A percentile compares a stretch with the other conserved stretches of the same genome.
Conservation (phyloP, 495 filamentous ascomycete species). For the Hyaloscypha variabilis region DNA sequence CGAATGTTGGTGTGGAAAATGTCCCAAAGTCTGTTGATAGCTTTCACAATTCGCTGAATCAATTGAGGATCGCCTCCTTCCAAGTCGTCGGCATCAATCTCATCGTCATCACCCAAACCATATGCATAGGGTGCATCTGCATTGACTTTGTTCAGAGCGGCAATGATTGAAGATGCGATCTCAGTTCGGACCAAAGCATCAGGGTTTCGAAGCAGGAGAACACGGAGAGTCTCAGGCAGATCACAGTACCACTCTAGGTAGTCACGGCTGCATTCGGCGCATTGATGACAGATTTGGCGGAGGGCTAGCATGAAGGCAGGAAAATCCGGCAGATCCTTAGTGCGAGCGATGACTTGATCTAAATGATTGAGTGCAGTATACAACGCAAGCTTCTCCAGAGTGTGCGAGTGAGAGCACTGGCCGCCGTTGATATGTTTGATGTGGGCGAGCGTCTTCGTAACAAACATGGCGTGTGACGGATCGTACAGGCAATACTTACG, state of each 20-base stretch:
- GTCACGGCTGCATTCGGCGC: conserved; percentile 56
- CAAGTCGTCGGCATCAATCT: conserved; percentile 30
- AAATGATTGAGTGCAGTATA: conserved; percentile 73
- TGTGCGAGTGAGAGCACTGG: conserved; percentile 50
- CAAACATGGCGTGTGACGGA: conserved; percentile 68
- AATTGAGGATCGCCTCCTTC: conserved; percentile 37
- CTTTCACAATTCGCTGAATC: conserved; percentile 57
- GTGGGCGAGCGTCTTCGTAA: conserved; percentile 57
- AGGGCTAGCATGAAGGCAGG: conserved; percentile 57
- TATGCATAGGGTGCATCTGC: conserved; percentile 45
- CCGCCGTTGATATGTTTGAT: conserved; percentile 43
- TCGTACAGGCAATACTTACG: conserved; percentile 83
- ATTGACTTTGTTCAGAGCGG: conserved; percentile 55
- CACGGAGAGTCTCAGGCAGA: conserved; percentile 59
- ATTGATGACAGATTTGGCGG: conserved; percentile 52
- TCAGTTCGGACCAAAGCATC: conserved; percentile 62
- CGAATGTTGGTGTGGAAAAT: conserved; percentile 57
- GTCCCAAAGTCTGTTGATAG: conserved; percentile 54
- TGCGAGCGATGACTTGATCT: conserved; percentile 75
- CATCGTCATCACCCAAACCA: conserved; percentile 30
- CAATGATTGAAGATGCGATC: conserved; percentile 56
- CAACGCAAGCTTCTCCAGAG: conserved; percentile 61
- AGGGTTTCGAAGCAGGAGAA: conserved; percentile 67
- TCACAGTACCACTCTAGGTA: conserved; percentile 66
- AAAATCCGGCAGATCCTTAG: conserved; percentile 70